phyloP scores from a whole-genome alignment of 2,329 filamentous ascomycete species.

The Talaromyces sp. region DNA sequence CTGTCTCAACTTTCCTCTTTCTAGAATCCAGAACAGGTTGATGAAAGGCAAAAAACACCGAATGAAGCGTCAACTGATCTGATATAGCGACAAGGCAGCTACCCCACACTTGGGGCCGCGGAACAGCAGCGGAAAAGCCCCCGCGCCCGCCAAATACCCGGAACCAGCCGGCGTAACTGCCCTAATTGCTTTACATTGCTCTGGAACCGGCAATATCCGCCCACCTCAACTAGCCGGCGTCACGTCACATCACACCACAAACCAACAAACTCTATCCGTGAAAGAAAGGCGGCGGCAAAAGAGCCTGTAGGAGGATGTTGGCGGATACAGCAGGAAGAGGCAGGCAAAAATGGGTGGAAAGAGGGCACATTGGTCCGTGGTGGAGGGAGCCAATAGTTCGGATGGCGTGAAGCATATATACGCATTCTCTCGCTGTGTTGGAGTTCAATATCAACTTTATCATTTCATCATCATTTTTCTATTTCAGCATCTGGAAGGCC shows the following conservation, averaged over 20 bases:
- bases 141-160: not conserved
- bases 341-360: not conserved
- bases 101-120: not conserved
- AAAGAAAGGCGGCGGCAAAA: not conserved
- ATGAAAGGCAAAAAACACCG: not conserved
- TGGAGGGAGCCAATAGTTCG: not conserved
- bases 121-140: not conserved
- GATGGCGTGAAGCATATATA: not conserved
- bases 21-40: not conserved
- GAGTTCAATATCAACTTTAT: not conserved
- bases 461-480: not conserved
- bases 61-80: not conserved
- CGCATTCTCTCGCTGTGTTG: not conserved
- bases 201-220: constrained; percentile 6
- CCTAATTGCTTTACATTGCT: not conserved
- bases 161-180: not conserved
- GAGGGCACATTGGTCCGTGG: not conserved
- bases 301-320: constrained; percentile 6
- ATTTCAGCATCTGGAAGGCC: not conserved
- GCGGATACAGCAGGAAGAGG: constrained; percentile 3
- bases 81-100: not conserved
- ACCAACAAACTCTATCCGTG: not conserved
- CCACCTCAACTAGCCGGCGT: constrained; percentile 7
- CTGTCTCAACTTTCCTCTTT: not conserved
- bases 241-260: not conserved